Percentiles rank a stretch among this genome's conserved stretches.
Evolutionary conservation across 2,329 filamentous ascomycete species (phyloP).

Genomic region (Curvularia sp.): DNA sequence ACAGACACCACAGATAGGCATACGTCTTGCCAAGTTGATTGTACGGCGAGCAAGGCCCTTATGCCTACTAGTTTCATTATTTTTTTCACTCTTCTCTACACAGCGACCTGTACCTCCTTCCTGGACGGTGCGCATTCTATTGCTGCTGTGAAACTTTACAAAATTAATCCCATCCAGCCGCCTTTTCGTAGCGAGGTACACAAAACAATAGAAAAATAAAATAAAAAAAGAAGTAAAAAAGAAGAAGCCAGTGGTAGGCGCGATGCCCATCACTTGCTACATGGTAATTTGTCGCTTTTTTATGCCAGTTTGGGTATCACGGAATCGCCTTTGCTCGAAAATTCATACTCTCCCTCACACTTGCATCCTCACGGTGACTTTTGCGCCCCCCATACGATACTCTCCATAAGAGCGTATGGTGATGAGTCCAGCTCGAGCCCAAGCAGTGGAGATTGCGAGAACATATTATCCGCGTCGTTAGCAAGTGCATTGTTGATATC

Average conservation of each 20-base stretch:
- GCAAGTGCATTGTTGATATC: conserved; percentile 49
- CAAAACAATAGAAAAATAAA: not conserved
- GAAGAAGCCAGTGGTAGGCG: not conserved
- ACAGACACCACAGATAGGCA: not conserved
- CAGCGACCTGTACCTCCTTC: too few relatives aligned
- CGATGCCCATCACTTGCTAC: not conserved
- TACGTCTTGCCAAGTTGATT: not conserved
- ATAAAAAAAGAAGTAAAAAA: not conserved
- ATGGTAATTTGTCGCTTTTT: not conserved
- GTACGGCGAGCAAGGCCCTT: not conserved
- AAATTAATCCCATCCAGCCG: not conserved
- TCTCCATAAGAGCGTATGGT: conserved; percentile 59
- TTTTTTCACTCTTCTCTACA: not conserved
- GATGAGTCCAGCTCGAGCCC: conserved; percentile 53
- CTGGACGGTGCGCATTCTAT: not conserved
- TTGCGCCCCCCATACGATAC: conserved; percentile 55
- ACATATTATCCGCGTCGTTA: conserved; percentile 38
- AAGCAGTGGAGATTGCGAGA: conserved; percentile 48
- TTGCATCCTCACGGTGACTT: conserved; percentile 22
- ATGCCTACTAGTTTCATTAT: not conserved
- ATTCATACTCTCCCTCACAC: not conserved
- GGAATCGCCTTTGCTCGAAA: conserved; percentile 2
- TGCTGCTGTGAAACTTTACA: not conserved
- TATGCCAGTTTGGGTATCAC: conserved; percentile 15
- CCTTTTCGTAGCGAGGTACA: not conserved